These are phyloP conservation scores for Blumeria hordei DNA, from an alignment of 2,329 filamentous ascomycete genomes.

Conservation along the genomic window DNA sequence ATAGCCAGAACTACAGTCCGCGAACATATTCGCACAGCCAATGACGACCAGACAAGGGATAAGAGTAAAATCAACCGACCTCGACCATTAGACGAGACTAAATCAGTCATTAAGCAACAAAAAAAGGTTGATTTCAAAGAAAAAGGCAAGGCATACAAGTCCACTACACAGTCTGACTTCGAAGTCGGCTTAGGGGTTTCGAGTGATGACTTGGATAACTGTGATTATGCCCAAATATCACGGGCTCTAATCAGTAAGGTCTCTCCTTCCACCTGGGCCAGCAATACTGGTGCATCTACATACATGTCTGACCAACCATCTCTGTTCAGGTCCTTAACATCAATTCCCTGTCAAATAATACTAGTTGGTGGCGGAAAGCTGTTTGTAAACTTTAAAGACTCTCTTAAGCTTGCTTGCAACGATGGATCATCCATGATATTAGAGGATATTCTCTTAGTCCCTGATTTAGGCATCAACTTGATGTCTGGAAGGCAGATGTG, in stretches of 20 bases:
- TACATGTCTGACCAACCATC: too few relatives aligned
- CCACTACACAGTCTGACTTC: not conserved
- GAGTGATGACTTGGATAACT: not conserved
- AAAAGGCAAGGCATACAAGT: not conserved
- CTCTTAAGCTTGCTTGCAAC: too few relatives aligned
- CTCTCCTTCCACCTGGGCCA: too few relatives aligned
- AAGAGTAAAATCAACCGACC: not conserved
- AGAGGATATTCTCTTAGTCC: too few relatives aligned
- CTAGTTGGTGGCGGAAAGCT: too few relatives aligned
- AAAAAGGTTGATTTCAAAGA: not conserved
- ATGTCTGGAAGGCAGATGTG: too few relatives aligned
- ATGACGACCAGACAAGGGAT: not conserved
- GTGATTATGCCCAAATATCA: not conserved
- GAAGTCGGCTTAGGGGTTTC: not conserved
- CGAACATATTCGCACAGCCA: not conserved
- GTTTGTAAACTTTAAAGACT: too few relatives aligned
- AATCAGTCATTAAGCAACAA: not conserved
- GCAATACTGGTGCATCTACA: too few relatives aligned
- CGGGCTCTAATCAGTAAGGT: not conserved
- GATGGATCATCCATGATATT: too few relatives aligned
- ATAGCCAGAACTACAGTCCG: not conserved
- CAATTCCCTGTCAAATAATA: too few relatives aligned
- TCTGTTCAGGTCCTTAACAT: too few relatives aligned
- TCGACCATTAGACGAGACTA: not conserved
- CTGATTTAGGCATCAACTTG: too few relatives aligned